Conservation (phyloP, 2,329 filamentous ascomycete species). For the Colletotrichum abscissum region DNA sequence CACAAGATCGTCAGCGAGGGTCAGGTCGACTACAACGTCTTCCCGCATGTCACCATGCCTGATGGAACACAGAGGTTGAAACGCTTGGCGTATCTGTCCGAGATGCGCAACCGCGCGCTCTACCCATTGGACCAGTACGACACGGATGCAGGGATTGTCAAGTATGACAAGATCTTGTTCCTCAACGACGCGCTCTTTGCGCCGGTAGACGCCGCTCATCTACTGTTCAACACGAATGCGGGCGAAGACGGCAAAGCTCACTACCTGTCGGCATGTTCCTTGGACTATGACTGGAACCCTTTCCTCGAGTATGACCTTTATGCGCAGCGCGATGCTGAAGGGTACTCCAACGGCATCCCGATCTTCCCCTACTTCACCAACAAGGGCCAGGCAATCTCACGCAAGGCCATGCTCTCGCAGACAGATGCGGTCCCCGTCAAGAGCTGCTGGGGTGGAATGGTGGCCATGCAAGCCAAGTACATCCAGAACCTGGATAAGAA, state of each 20-base stretch:
- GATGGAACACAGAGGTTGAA: conserved; percentile 73
- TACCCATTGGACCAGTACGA: conserved; percentile 67
- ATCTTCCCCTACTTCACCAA: conserved; percentile 76
- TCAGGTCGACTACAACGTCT: conserved; percentile 64
- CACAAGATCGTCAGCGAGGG: conserved; percentile 69
- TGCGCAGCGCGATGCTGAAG: conserved; percentile 75
- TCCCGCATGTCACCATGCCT: conserved; percentile 71
- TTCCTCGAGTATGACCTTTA: conserved; percentile 81
- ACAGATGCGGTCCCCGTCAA: conserved; percentile 75
- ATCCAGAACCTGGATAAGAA: conserved; percentile 57
- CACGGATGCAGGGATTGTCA: conserved; percentile 44
- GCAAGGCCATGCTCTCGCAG: conserved; percentile 71
- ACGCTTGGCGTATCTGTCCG: conserved; percentile 78
- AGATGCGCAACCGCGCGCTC: conserved; percentile 78
- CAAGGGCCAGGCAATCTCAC: conserved; percentile 62
- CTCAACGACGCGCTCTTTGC: conserved; percentile 73
- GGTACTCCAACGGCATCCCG: conserved; percentile 70
- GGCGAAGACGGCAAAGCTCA: conserved; percentile 61
- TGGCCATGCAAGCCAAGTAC: conserved; percentile 70
- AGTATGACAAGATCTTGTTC: conserved; percentile 70
- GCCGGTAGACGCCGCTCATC: conserved; percentile 62
- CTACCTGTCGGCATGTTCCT: conserved; percentile 77
- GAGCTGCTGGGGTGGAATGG: conserved; percentile 84
- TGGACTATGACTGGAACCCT: conserved; percentile 74
- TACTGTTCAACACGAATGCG: conserved; percentile 72